These are phyloP conservation scores for Spathaspora arborariae DNA, from an alignment of 805 yeast genomes.

Conservation along the genomic window DNA sequence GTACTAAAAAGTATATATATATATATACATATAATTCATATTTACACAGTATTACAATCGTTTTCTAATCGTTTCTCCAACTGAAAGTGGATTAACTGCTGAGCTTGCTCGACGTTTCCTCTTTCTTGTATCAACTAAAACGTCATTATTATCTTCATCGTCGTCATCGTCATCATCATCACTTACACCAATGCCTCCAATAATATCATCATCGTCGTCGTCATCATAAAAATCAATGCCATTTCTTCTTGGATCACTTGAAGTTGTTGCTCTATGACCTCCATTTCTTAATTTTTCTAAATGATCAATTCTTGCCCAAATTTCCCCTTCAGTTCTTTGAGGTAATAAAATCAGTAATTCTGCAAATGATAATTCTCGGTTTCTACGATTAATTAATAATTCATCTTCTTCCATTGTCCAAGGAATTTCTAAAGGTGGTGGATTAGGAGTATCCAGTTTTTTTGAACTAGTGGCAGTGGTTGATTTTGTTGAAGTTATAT, in stretches of 20 bases:
- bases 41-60: constrained; percentile 7
- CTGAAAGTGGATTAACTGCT: constrained; percentile 38
- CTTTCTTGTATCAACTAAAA: constrained; percentile 28
- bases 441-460: constrained; percentile 10
- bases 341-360: constrained; percentile 75
- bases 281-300: constrained; percentile 38
- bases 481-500: background rate
- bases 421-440: constrained; percentile 28
- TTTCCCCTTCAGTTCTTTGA: constrained; percentile 69
- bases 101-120: constrained; percentile 38
- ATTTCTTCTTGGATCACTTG: constrained; percentile 25
- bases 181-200: constrained; percentile 26
- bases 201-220: constrained; percentile 33
- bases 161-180: constrained; percentile 31
- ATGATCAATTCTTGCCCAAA: constrained; percentile 55
- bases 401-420: constrained; percentile 74
- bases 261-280: constrained; percentile 17
- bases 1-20: constrained; percentile 27
- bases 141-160: constrained; percentile 25
- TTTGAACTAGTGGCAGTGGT: constrained; percentile 2
- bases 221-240: constrained; percentile 40
- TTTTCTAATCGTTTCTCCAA: constrained; percentile 11
- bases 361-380: constrained; percentile 60
- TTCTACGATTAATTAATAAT: constrained; percentile 48
- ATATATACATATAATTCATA: background rate